phyloP scores from a whole-genome alignment of 2,329 filamentous ascomycete genomes.

The Stachybotrys chlorohalonatus region DNA sequence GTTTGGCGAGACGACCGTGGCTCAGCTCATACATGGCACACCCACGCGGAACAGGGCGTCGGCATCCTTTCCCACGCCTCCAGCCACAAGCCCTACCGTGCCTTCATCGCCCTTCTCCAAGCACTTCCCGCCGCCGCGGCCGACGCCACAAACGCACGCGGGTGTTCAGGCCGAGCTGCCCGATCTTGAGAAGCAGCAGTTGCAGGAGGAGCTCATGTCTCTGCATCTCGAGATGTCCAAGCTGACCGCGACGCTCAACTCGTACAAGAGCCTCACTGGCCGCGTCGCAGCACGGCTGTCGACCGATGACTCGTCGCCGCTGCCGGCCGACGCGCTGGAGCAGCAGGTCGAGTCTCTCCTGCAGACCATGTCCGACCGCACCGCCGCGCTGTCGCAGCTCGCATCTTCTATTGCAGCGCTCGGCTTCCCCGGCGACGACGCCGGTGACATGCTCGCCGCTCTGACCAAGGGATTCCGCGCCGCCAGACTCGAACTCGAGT shows the following conservation, averaged over 20 bases:
- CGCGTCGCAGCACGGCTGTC: slow-evolving; percentile 28
- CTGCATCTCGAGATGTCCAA: slow-evolving; percentile 39
- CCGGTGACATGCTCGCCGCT: slow-evolving; percentile 36
- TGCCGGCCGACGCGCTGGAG: slow-evolving; percentile 26
- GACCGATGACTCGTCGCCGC: slow-evolving; percentile 5
- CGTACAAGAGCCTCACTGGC: slow-evolving; percentile 32
- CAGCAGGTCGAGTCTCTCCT: slow-evolving; percentile 32
- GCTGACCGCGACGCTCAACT: slow-evolving; percentile 36
- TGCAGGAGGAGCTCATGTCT: slow-evolving; percentile 38
- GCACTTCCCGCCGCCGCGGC: slow-evolving; percentile 3
- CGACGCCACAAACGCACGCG: slow-evolving; percentile 14
- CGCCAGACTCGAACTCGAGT: slow-evolving; percentile 53
- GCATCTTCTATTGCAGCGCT: slow-evolving; percentile 35
- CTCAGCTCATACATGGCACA: slow-evolving; percentile 42
- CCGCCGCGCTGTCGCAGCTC: slow-evolving; percentile 35
- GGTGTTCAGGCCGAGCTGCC: slow-evolving; percentile 32
- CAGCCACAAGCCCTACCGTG: slow-evolving; percentile 39
- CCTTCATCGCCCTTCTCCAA: slow-evolving; percentile 28
- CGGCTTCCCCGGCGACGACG: slow-evolving; percentile 40
- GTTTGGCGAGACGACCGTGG: slow-evolving; percentile 43
- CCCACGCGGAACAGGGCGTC: slow-evolving; percentile 26
- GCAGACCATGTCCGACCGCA: slow-evolving; percentile 37
- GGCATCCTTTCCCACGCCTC: slow-evolving; percentile 46
- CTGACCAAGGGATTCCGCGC: slow-evolving; percentile 42
- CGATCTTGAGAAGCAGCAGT: slow-evolving; percentile 29